Percentiles rank a stretch among this genome's conserved stretches.
These are phyloP conservation scores for Naumovozyma dairenensis DNA, from an alignment of 805 yeast species.

Conservation along the genomic window DNA sequence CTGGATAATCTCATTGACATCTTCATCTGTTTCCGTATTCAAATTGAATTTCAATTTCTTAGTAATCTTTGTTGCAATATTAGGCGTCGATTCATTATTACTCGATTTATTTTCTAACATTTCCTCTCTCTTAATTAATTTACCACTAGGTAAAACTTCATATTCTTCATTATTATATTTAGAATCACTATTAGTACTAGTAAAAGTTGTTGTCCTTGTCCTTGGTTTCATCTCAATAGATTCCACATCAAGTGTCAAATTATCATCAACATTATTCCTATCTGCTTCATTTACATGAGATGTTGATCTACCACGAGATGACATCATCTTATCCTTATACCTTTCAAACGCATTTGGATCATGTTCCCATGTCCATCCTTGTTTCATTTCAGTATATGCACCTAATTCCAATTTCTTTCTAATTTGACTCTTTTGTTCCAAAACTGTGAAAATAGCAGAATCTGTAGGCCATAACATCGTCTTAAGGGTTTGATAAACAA, in stretches of 20 bases:
- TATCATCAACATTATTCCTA: not conserved
- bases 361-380: constrained; percentile 64
- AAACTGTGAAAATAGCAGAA: constrained; percentile 65
- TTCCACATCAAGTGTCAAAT: not conserved
- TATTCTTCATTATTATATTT: constrained; percentile 26
- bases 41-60: constrained; percentile 33
- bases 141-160: constrained; percentile 70
- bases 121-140: constrained; percentile 38
- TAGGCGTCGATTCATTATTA: not conserved
- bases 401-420: constrained; percentile 62
- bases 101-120: not conserved
- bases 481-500: constrained; percentile 48
- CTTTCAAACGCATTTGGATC: constrained; percentile 33
- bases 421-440: constrained; percentile 61
- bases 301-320: constrained; percentile 3
- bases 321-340: constrained; percentile 18
- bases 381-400: constrained; percentile 62
- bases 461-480: constrained; percentile 56
- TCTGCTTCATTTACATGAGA: not conserved
- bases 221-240: not conserved
- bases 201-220: not conserved
- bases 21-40: constrained; percentile 30
- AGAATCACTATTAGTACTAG: not conserved
- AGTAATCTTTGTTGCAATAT: constrained; percentile 9
- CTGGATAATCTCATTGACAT: constrained; percentile 47